Base-by-base conservation (phyloP, 805 yeast genomes). In the Candida caryicola region DNA sequence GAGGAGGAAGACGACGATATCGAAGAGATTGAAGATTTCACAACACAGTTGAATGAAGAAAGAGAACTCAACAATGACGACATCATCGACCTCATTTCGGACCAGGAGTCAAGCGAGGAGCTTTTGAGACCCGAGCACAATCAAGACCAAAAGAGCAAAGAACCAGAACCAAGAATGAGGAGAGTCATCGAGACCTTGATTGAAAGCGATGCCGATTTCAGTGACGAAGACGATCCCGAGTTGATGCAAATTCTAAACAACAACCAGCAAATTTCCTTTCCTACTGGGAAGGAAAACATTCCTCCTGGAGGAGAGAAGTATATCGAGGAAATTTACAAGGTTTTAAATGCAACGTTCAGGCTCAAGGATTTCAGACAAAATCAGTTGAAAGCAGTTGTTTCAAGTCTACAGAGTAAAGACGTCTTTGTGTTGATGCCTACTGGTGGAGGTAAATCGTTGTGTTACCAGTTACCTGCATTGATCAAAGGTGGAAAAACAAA, bases 371-470 rank as follows among this genome's bases (percentile, higher is more conserved):
- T 93, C 59, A 72, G 99, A 40, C 75, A 80, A 4, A 85, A 91
- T 57, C 99, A 93, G 55, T 62, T 83, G 26, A 93, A 87, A 38
- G 98, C 97, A 0, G 77, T 93, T 4, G 79, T 82, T 51, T 82
- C 95, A 1, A 82, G 86, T 21, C 54, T 82, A 21, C 57, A 74
- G 4, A 96, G 96, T 1, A 73, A 75, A 31, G 99, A 93, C 59
- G 95, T 86, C 0, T 88, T 93, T 64, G 97, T 93, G 2, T 69
- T 93, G 50, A 91, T 93, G 96, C 99, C 99, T 0, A 93, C 99
- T 0, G 99, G 99, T 27, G 99, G 99, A 35, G 99, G 99, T 35
- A 93, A 93, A 57, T 90, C 98, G 0, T 64, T 93, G 21, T 93
- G 99, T 57, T 93, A 90, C 60, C 99, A 93, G 60, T 69, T 93